Base-by-base conservation (phyloP, 257 asterid species). In the Solanum medicagineum region DNA sequence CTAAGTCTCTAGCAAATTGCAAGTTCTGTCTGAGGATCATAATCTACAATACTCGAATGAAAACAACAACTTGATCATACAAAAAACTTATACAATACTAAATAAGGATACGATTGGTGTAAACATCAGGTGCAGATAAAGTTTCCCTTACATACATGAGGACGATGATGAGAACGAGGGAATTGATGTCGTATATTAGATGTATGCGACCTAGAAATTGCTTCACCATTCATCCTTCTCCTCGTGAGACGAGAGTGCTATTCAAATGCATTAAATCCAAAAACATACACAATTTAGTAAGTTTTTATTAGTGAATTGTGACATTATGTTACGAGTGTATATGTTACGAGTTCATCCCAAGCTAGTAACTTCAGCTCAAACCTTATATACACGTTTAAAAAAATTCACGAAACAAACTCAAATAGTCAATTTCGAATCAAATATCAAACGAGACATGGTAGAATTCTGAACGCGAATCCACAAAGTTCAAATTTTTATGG, bases 1-100 rank as follows among this genome's bases (percentile, higher is more conserved):
- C 83, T 79, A 84, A 36, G 16, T 84, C 88, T 85, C 91, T 88
- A 57, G 65, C 84, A 22, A 84, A 79, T 42, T 86, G 82, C 36
- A 84, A 49, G 24, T 89, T 71, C 26, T 88, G 90, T 80, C 91
- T 88, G 63, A 88, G 83, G 84, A 91, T 87, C 85, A 89, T 77
- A 80, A 91, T 88, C 89, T 90, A 88, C 84, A 54, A 26, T 1
- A 5, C 8, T n/a, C 42, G 24, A 49, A 42, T 1, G 55, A 29
- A 6, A 10, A n/a, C 0, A 36, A 56, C 59, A 15, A 9, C 17
- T 49, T 47, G 44, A 47, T 66, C 45, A 75, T 40, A 11, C 13
- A 73, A 53, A 36, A 36, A 36, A 36, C 42, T 4, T 36, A 32
- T 32, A 32, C 36, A 32, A 32, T 32, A 32, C 36, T 45, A n/a